Conservation (phyloP, 306 rosid genomes). For the Canavalia ensiformis region DNA sequence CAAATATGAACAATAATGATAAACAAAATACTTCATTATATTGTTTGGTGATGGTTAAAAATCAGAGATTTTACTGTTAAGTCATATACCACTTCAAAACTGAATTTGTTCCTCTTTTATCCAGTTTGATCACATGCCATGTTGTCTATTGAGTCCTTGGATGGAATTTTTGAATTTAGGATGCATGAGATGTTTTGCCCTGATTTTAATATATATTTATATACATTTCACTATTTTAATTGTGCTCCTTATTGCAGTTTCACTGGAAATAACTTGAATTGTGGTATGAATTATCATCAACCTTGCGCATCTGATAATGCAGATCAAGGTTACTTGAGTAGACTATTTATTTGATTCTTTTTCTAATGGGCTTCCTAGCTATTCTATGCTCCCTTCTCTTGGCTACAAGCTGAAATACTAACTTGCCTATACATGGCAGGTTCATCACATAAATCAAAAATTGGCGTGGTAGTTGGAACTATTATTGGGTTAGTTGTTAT, state of each 20-base stretch:
- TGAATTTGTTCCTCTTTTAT: background rate
- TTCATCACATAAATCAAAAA: slow-evolving; percentile 63
- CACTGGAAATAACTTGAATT: slow-evolving; percentile 81
- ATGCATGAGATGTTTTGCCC: background rate
- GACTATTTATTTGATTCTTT: slow-evolving; percentile 28
- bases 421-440: slow-evolving; percentile 60
- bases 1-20: slow-evolving; percentile 13
- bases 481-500: slow-evolving; percentile 63
- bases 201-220: background rate
- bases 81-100: slow-evolving; percentile 16
- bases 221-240: slow-evolving; percentile 21
- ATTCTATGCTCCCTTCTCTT: slow-evolving; percentile 9
- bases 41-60: slow-evolving; percentile 4
- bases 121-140: background rate
- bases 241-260: slow-evolving; percentile 71
- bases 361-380: slow-evolving; percentile 6
- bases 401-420: slow-evolving; percentile 41
- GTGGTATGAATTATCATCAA: slow-evolving; percentile 63
- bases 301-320: slow-evolving; percentile 64
- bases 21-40: slow-evolving; percentile 32
- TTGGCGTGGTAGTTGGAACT: slow-evolving; percentile 79
- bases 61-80: background rate
- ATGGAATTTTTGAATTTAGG: slow-evolving; percentile 27
- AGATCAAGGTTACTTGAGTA: slow-evolving; percentile 69
- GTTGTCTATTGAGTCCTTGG: slow-evolving; percentile 6